Evolutionary conservation across 805 yeast species (phyloP), one percentile per base, ranked within the genome.

Genomic region (Brettanomyces naardenensis): DNA sequence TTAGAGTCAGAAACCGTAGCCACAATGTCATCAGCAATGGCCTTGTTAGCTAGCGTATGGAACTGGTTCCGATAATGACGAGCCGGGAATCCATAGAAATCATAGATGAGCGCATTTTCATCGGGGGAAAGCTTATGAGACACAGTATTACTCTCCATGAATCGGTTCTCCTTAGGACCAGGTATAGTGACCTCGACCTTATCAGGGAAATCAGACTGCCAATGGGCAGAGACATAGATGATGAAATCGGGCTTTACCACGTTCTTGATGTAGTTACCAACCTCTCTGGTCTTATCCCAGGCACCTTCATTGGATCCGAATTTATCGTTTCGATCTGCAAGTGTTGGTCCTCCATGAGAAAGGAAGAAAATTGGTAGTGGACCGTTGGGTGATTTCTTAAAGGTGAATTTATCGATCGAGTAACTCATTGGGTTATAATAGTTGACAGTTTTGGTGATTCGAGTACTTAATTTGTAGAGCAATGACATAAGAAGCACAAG

Each of bases 341-440:
- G 81, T 1, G 83, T 76, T 6, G 94, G 94, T 1, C 89, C 92
- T 6, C 94, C 94, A 59, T 84, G 94, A n/a, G 86, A 76, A 31
- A 82, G 53, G 56, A 83, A 85, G 53, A 61, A 80, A 1, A 77
- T 71, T 5, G 92, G 90, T 20, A 53, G 35, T 7, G 57, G 45
- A 44, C 33, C 38, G 17, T 51, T 31, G 4, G 53, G 54, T 2
- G 52, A 39, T 23, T 44, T 36, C 6, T 41, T 44, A 34, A 52
- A 49, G 14, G 37, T 26, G 27, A 49, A 47, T 29, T 44, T 18
- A 31, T 37, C 36, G n/a, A 32, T 18, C 6, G 45, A 31, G 18
- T 23, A 19, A 13, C 31, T 4, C 26, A 18, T 27, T 14, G 33
- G 21, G 30, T 33, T 33, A 19, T 33, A 33, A 3, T 22, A 23